Evolutionary conservation across 1,284 basidiomycete species (phyloP), one percentile per base, ranked within the genome.

Genomic region (Kalmanozyma brasiliensis): DNA sequence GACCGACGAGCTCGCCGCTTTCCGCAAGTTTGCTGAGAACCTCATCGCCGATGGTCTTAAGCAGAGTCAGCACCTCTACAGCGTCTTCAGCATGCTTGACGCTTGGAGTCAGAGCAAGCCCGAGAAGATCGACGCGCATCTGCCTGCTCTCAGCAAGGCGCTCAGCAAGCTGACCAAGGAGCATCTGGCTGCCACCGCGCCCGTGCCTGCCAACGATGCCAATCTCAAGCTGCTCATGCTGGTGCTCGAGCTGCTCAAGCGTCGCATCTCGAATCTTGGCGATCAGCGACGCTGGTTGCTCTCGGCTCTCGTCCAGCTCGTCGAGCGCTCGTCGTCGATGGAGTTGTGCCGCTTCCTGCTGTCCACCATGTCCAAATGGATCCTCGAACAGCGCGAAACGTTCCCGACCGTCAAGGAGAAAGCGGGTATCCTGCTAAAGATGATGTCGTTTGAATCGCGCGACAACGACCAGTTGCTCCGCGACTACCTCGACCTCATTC

Each of bases 321-420:
- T 94, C 37, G 95, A 98, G 77, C 93, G 94, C 82, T 96, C 94
- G n/a, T 89, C 91, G 76, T 95, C 90, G 76, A 79, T 86, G 13
- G 84, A 87, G 14, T 86, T 99, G 1, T 94, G 93, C 81, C 88
- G 88, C 11, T 94, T 91, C 81, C 87, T 98, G 70, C 87, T 99
- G 20, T 90, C 93, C 52, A 88, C 95, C 66, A 88, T 92, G 60
- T 88, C 91, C 49, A 90, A 91, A 43, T 98, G 96, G 95, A 89
- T 91, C 19, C 85, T 94, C 74, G 89, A 91, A 41, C 73, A 74
- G 46, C 45, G 57, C 29, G 81, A 82, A 61, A 46, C 74, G 10
- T 82, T 82, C 71, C 93, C 94, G 1, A 93, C 91, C 0, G 90
- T 93, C 86, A 97, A 97, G 84, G 97, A 99, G 84, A 98, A 98